Evolutionary conservation across 2,329 filamentous ascomycete species (phyloP).

Genomic region (Hymenoscyphus infarciens): DNA sequence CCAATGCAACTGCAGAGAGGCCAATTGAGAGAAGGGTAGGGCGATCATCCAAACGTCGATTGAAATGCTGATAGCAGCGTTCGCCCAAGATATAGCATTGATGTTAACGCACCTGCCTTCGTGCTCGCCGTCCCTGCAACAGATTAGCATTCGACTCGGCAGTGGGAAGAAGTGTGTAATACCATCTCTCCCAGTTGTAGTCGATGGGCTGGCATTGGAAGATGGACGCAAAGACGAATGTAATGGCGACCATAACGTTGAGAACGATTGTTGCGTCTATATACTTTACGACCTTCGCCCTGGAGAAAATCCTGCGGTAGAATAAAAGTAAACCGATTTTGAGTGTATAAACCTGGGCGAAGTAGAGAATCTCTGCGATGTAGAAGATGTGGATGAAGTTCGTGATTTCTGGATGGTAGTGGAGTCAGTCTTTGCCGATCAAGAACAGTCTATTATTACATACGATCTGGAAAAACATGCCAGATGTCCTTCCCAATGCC

Average conservation of each 20-base stretch:
- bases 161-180: too few relatives aligned
- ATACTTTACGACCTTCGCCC: conserved; percentile 37
- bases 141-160: too few relatives aligned
- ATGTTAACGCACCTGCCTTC: conserved; percentile 47
- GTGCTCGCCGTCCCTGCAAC: conserved; percentile 38
- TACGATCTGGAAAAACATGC: conserved; percentile 12
- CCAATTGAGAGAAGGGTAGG: conserved; percentile 47
- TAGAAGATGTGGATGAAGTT: conserved; percentile 44
- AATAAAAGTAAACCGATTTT: conserved; percentile 53
- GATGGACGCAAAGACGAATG: conserved; percentile 37
- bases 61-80: conserved; percentile 50
- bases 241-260: conserved; percentile 39
- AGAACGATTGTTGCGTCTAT: conserved; percentile 44
- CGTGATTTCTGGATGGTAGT: conserved; percentile 14
- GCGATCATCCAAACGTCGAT: conserved; percentile 51
- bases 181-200: conserved; percentile 52
- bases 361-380: conserved; percentile 44
- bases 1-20: conserved; percentile 42
- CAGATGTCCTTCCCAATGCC: conserved; percentile 24
- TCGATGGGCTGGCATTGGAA: conserved; percentile 51
- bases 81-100: conserved; percentile 48
- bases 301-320: conserved; percentile 53
- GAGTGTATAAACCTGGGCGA: conserved; percentile 43
- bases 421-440: too few relatives aligned
- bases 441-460: too few relatives aligned